Evolutionary conservation across 2,329 filamentous ascomycete species (phyloP).

Genomic region (Xenosphaeropsis pyriputrescens): DNA sequence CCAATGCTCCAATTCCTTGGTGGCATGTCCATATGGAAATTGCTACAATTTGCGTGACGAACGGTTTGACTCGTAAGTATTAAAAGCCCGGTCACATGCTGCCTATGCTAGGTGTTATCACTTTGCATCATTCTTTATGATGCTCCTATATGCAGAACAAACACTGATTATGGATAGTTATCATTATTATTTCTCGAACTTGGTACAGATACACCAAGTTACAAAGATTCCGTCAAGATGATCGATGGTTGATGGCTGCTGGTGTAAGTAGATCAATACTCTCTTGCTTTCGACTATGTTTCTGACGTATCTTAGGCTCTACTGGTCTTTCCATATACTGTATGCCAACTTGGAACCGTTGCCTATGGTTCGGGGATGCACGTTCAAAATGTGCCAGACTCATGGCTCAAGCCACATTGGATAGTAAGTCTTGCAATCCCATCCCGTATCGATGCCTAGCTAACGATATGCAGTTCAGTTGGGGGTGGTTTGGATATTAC

Average conservation of each 20-base stretch:
- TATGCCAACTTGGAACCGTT: no score
- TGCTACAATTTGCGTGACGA: slow-evolving; percentile 10
- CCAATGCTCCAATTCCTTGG: slow-evolving; percentile 8
- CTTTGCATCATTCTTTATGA: no score
- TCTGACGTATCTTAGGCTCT: no score
- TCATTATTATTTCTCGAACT: slow-evolving; percentile 12
- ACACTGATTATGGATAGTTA: slow-evolving; percentile 5
- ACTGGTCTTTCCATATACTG: no score
- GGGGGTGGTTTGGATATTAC: slow-evolving; percentile 14
- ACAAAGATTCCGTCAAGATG: slow-evolving; percentile 13
- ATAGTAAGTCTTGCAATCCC: no score
- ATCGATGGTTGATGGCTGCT: slow-evolving; percentile 15
- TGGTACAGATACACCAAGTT: slow-evolving; percentile 12
- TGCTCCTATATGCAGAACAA: no score
- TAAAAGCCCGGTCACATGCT: background rate
- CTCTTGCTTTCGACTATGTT: no score
- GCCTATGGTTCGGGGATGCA: no score
- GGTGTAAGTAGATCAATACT: slow-evolving; percentile 8
- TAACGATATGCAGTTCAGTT: slow-evolving; percentile 7
- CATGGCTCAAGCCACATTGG: no score
- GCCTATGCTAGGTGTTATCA: background rate
- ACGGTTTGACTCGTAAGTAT: slow-evolving; percentile 14
- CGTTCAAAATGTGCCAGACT: no score
- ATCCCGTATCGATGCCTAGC: background rate
- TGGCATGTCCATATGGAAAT: slow-evolving; percentile 15